Percentiles rank a stretch among this genome's conserved stretches.
Evolutionary conservation across 352 stramenopile species (phyloP).

Genomic region (Globisporangium nagaii): DNA sequence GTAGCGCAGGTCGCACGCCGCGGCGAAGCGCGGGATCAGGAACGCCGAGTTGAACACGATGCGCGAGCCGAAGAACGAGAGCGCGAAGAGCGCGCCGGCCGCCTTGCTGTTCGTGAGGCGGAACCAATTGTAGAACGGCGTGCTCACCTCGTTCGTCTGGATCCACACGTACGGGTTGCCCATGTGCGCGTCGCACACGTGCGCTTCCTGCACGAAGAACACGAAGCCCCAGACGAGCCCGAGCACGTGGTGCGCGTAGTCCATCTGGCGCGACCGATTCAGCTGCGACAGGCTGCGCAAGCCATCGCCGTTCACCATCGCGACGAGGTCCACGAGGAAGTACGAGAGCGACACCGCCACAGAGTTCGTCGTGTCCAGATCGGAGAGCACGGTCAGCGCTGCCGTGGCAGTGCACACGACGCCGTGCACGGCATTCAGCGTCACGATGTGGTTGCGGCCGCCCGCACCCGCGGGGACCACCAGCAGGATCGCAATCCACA

Average conservation of each 20-base stretch:
- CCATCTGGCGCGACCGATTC: conserved; percentile 49
- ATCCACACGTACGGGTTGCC: conserved; percentile 81
- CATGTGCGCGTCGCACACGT: conserved; percentile 38
- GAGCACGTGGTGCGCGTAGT: conserved; percentile 69
- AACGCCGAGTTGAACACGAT: conserved; percentile 68
- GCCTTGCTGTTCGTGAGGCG: conserved; percentile 52
- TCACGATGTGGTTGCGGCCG: conserved; percentile 60
- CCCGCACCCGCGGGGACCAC: conserved; percentile 29
- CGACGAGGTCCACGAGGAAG: conserved; percentile 66
- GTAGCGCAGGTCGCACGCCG: conserved; percentile 47
- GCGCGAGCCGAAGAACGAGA: conserved; percentile 62
- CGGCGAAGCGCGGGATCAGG: conserved; percentile 40
- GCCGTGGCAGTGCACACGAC: conserved; percentile 53
- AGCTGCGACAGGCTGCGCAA: conserved; percentile 27
- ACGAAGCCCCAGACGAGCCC: conserved; percentile 55
- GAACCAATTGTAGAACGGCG: conserved; percentile 80
- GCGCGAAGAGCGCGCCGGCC: conserved; percentile 48
- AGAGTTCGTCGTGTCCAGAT: conserved; percentile 46
- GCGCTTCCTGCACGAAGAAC: conserved; percentile 57
- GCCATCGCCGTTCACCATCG: conserved; percentile 52
- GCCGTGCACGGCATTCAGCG: conserved; percentile 63
- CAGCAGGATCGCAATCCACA: conserved; percentile 50
- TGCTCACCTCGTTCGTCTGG: conserved; percentile 80
- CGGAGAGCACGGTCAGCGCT: conserved; percentile 31
- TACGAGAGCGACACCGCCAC: conserved; percentile 56